These are phyloP conservation scores for Begonia masoniana DNA, from an alignment of 306 rosid species.

Conservation along the genomic window DNA sequence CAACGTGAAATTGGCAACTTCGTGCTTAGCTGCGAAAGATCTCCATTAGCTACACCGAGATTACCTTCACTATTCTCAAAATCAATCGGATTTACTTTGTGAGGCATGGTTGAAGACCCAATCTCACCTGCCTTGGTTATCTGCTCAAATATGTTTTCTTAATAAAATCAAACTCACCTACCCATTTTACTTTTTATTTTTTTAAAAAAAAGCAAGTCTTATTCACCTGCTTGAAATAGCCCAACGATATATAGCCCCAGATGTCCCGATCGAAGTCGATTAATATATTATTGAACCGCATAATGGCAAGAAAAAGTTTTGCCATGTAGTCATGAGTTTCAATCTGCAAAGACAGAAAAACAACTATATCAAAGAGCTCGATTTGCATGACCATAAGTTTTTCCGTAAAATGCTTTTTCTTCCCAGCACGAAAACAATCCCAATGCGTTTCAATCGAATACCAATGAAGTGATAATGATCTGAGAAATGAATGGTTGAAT, in stretches of 20 bases:
- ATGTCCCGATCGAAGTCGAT: slow-evolving; percentile 73
- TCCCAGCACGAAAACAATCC: no score
- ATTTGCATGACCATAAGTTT: background rate
- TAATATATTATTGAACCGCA: slow-evolving; percentile 64
- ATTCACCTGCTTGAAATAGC: slow-evolving; percentile 77
- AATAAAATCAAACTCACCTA: background rate
- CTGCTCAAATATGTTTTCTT: background rate
- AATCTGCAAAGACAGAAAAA: slow-evolving; percentile 38
- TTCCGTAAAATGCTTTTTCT: no score
- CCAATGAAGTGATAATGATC: background rate
- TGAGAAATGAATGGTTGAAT: background rate
- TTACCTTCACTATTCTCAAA: slow-evolving; percentile 94
- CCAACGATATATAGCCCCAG: slow-evolving; percentile 85
- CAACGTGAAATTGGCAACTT: slow-evolving; percentile 84
- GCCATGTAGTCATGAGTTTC: slow-evolving; percentile 95
- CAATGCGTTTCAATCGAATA: background rate
- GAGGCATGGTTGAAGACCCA: slow-evolving; percentile 69
- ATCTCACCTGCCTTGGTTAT: slow-evolving; percentile 20
- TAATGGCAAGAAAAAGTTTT: slow-evolving; percentile 48
- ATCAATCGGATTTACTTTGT: slow-evolving; percentile 94
- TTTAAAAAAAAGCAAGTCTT: slow-evolving; percentile 1
- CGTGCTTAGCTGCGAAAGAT: slow-evolving; percentile 57
- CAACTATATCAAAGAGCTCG: background rate
- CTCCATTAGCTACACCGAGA: slow-evolving; percentile 71
- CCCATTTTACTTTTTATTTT: background rate